Evolutionary conservation across 306 rosid species (phyloP).

Genomic region (Gastrolobium bilobum): DNA sequence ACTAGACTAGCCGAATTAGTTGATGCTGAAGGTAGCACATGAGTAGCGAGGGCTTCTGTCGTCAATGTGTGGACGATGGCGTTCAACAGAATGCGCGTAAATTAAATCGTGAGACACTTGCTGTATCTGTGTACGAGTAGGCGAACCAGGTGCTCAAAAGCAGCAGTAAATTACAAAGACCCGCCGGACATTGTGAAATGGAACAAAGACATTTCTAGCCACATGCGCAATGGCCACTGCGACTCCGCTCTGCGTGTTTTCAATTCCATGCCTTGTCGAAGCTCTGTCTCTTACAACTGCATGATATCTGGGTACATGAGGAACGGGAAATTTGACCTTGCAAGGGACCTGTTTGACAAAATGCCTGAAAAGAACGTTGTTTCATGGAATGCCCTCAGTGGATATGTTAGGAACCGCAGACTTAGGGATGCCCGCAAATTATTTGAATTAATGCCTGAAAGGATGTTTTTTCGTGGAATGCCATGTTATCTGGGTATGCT

Average conservation of each 20-base stretch:
- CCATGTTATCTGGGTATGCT: constrained; percentile 85
- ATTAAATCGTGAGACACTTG: constrained; percentile 43
- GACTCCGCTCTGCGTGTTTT: constrained; percentile 70
- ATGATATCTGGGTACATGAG: constrained; percentile 79
- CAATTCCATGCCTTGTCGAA: constrained; percentile 73
- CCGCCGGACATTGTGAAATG: constrained; percentile 61
- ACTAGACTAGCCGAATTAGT: too few species aligned
- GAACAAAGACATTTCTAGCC: constrained; percentile 67
- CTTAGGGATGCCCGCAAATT: constrained; percentile 68
- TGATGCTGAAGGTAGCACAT: neutral
- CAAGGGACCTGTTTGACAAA: constrained; percentile 71
- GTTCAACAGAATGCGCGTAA: constrained; percentile 35
- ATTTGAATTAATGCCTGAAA: constrained; percentile 76
- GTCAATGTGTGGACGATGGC: neutral
- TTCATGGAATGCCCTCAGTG: constrained; percentile 87
- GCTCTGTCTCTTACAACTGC: constrained; percentile 72
- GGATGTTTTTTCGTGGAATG: constrained; percentile 88
- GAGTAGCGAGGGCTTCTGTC: too few species aligned
- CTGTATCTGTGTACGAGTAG: constrained; percentile 40
- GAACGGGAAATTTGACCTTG: constrained; percentile 63
- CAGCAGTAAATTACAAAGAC: constrained; percentile 48
- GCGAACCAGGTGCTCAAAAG: neutral
- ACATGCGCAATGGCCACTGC: constrained; percentile 81
- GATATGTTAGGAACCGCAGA: constrained; percentile 67
- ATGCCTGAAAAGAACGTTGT: constrained; percentile 79